Evolutionary conservation across 2,329 filamentous ascomycete species (phyloP).

Genomic region (Phaeosphaeria sp.): DNA sequence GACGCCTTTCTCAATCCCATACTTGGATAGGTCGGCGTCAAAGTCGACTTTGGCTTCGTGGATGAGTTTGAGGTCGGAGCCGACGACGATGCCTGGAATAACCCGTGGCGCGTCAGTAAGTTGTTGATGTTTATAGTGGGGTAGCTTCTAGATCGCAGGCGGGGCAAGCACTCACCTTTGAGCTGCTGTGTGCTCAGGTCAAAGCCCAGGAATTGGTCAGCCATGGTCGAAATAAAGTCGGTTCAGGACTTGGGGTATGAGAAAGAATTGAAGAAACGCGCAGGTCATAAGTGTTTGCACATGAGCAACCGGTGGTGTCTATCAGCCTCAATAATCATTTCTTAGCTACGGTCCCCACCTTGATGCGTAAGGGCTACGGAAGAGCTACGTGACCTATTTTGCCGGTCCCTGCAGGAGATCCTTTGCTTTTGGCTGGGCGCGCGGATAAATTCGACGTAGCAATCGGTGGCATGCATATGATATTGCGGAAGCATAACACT

Average conservation of each 20-base stretch:
- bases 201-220: constrained; percentile 81
- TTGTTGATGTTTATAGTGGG: constrained; percentile 27
- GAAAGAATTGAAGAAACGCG: background rate
- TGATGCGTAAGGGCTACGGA: constrained; percentile 12
- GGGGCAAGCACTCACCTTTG: constrained; percentile 68
- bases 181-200: constrained; percentile 97
- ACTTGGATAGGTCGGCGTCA: constrained; percentile 77
- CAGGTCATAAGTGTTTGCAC: constrained; percentile 18
- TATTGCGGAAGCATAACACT: background rate
- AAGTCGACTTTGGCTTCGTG: constrained; percentile 94
- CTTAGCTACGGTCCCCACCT: constrained; percentile 24
- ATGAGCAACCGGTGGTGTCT: constrained; percentile 24
- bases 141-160: constrained; percentile 27
- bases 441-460: constrained; percentile 30
- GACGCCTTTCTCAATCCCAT: constrained; percentile 85
- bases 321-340: constrained; percentile 14
- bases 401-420: constrained; percentile 38
- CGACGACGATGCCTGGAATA: constrained; percentile 79
- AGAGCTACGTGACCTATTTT: constrained; percentile 34
- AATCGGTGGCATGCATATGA: constrained; percentile 6
- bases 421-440: constrained; percentile 20
- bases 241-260: background rate
- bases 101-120: constrained; percentile 22
- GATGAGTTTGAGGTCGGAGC: constrained; percentile 79
- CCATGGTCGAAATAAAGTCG: constrained; percentile 33